phyloP scores from a whole-genome alignment of 1,284 basidiomycete species.

The Ustilago nuda region DNA sequence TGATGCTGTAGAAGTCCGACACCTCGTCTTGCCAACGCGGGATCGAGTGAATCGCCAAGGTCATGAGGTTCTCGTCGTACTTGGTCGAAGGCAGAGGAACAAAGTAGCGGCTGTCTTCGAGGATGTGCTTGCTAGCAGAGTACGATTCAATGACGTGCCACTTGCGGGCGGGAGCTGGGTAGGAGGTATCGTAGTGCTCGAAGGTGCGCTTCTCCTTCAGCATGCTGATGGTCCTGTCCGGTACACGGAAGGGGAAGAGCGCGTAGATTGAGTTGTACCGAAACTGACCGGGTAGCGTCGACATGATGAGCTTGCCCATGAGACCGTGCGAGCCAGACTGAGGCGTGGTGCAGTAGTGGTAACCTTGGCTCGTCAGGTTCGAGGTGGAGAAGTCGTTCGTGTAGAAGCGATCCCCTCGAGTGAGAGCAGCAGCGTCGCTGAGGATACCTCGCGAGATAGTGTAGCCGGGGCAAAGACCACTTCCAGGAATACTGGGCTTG shows the following conservation, averaged over 20 bases:
- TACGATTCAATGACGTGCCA: conserved; percentile 49
- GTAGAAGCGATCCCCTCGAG: conserved; percentile 84
- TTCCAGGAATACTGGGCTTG: conserved; percentile 80
- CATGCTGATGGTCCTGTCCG: conserved; percentile 70
- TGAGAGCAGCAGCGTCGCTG: conserved; percentile 85
- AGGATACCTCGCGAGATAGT: conserved; percentile 88
- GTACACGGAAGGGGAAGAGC: conserved; percentile 79
- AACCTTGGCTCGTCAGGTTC: conserved; percentile 76
- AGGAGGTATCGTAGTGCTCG: conserved; percentile 71
- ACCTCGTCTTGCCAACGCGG: conserved; percentile 38
- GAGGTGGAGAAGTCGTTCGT: conserved; percentile 82
- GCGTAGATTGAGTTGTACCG: conserved; percentile 52
- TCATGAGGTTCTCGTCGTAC: conserved; percentile 44
- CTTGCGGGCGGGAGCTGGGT: conserved; percentile 24
- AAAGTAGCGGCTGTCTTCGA: conserved; percentile 43
- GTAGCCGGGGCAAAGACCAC: conserved; percentile 81
- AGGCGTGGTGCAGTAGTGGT: conserved; percentile 31
- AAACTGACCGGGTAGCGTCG: conserved; percentile 48
- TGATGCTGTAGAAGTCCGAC: conserved; percentile 32
- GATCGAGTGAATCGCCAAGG: conserved; percentile 39
- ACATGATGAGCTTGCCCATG: conserved; percentile 52
- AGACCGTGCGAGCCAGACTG: conserved; percentile 44
- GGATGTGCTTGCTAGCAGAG: conserved; percentile 37
- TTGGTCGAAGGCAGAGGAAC: conserved; percentile 28
- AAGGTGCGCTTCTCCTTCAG: conserved; percentile 75